Evolutionary conservation across 2,329 filamentous ascomycete species (phyloP).

Genomic region (Phoma herbarum): DNA sequence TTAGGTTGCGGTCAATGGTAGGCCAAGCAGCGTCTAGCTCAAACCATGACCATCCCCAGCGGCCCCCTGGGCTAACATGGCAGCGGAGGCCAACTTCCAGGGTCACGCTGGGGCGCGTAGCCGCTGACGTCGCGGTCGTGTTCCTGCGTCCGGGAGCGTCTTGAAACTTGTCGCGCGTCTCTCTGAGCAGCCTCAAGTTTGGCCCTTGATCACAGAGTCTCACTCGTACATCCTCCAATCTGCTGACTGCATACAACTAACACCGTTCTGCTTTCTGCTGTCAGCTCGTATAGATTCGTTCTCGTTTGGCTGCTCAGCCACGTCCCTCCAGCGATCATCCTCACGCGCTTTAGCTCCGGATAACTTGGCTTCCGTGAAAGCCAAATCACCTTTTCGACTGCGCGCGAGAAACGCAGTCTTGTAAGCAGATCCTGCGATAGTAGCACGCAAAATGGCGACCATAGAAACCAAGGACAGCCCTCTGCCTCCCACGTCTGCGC

Average conservation of each 20-base stretch:
- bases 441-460: slow-evolving; percentile 28
- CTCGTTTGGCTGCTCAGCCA: slow-evolving; percentile 23
- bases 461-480: slow-evolving; percentile 25
- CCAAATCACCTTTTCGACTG: slow-evolving; percentile 10
- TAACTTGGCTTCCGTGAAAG: slow-evolving; percentile 29
- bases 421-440: neutral
- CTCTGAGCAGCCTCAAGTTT: slow-evolving; percentile 24
- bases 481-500: slow-evolving; percentile 17
- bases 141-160: slow-evolving; percentile 26
- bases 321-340: slow-evolving; percentile 24
- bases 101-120: slow-evolving; percentile 19
- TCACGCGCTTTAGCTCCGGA: slow-evolving; percentile 31
- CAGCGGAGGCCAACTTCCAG: slow-evolving; percentile 23
- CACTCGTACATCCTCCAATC: slow-evolving; percentile 6
- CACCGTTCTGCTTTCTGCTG: neutral
- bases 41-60: slow-evolving; percentile 1
- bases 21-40: slow-evolving; percentile 11
- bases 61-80: slow-evolving; percentile 8
- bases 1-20: slow-evolving; percentile 2
- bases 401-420: slow-evolving; percentile 1
- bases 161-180: slow-evolving; percentile 30
- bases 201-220: slow-evolving; percentile 20
- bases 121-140: slow-evolving; percentile 41
- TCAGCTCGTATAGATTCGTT: slow-evolving; percentile 17
- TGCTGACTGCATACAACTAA: slow-evolving; percentile 14